These are phyloP conservation scores for Solanum microdontum DNA, from an alignment of 257 asterid genomes.

Conservation along the genomic window DNA sequence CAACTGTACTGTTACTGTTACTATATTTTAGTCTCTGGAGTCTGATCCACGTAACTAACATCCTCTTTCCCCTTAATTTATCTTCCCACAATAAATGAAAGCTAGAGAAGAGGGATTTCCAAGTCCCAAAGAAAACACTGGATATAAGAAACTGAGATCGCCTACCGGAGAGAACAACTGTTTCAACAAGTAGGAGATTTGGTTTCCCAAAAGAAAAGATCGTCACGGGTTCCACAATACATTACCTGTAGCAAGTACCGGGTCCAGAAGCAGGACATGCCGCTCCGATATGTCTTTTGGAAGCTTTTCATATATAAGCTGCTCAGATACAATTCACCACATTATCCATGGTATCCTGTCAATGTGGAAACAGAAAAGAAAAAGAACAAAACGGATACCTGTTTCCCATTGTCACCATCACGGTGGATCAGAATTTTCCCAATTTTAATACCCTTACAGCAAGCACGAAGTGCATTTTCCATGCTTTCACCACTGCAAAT, in stretches of 20 bases:
- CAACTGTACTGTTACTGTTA: not conserved
- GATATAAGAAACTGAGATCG: not conserved
- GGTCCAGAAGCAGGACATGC: constrained; percentile 94
- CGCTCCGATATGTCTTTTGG: constrained; percentile 88
- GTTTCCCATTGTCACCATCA: constrained; percentile 95
- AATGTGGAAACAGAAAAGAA: not conserved
- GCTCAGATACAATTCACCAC: constrained; percentile 9
- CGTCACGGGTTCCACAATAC: not conserved
- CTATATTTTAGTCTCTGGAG: not conserved
- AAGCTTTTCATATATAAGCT: constrained; percentile 97
- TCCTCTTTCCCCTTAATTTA: not conserved
- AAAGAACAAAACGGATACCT: constrained; percentile 31
- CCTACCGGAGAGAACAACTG: not conserved
- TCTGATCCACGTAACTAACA: not conserved
- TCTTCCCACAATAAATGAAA: not conserved
- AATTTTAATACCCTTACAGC: constrained; percentile 97
- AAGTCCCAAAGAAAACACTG: not conserved
- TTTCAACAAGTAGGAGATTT: not conserved
- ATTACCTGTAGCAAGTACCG: constrained; percentile 97
- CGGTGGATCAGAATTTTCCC: constrained; percentile 96
- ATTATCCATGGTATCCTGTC: not conserved
- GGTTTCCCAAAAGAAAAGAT: not conserved
- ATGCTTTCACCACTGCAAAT: constrained; percentile 89
- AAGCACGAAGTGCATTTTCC: constrained; percentile 99
- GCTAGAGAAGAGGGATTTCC: not conserved